Conservation (phyloP, 2,329 filamentous ascomycete genomes). For the Phialocephala subalpina region DNA sequence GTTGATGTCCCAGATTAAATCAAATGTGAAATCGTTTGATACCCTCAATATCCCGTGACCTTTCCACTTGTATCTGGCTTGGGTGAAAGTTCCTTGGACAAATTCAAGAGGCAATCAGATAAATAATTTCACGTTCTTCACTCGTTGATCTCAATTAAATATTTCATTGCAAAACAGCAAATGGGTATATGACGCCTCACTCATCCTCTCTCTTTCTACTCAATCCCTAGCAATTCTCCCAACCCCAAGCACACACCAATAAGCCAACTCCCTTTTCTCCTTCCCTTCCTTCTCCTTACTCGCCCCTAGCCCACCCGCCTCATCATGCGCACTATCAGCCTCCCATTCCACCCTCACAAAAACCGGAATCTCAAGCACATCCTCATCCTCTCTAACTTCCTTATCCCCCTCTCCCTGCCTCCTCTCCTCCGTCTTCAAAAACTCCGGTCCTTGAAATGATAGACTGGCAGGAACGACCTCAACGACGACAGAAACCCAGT, state of each 20-base stretch:
- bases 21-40: too few relatives aligned
- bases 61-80: too few relatives aligned
- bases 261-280: slow-evolving; percentile 88
- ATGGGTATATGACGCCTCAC: slow-evolving; percentile 40
- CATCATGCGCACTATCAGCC: slow-evolving; percentile 67
- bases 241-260: slow-evolving; percentile 93
- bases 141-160: neutral
- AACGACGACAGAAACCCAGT: slow-evolving; percentile 93
- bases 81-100: too few relatives aligned
- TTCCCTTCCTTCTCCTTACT: slow-evolving; percentile 64
- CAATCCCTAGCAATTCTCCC: slow-evolving; percentile 74
- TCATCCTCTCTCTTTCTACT: neutral
- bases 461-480: slow-evolving; percentile 76
- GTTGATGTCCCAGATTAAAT: too few relatives aligned
- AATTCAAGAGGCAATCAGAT: too few relatives aligned
- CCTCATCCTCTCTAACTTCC: slow-evolving; percentile 60
- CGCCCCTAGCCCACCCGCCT: slow-evolving; percentile 50
- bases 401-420: slow-evolving; percentile 55
- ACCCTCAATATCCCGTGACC: too few relatives aligned
- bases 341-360: slow-evolving; percentile 95
- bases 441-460: slow-evolving; percentile 31
- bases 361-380: slow-evolving; percentile 85
- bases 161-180: slow-evolving; percentile 31
- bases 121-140: neutral
- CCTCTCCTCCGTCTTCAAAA: slow-evolving; percentile 44